phyloP scores from a whole-genome alignment of 2,329 filamentous ascomycete genomes.

The Nemania sp. region DNA sequence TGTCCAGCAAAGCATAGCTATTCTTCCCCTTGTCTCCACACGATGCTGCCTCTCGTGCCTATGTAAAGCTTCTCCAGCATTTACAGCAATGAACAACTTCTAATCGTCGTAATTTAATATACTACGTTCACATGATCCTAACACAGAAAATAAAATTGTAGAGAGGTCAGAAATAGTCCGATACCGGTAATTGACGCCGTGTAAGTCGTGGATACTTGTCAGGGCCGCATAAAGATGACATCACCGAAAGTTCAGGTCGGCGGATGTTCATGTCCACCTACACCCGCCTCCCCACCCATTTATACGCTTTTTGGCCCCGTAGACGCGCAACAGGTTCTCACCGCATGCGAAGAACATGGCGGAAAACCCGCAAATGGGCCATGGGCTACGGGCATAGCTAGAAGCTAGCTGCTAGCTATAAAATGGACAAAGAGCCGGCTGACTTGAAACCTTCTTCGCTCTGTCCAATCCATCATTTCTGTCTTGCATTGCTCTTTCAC shows the following conservation, averaged over 20 bases:
- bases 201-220: slow-evolving; percentile 17
- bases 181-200: not conserved
- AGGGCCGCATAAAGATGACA: slow-evolving; percentile 23
- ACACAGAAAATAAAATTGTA: too few species aligned
- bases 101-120: too few species aligned
- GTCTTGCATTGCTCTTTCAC: not conserved
- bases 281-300: slow-evolving; percentile 33
- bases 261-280: slow-evolving; percentile 15
- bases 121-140: too few species aligned
- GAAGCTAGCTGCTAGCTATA: slow-evolving; percentile 11
- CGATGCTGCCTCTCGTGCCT: too few species aligned
- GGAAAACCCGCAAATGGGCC: not conserved
- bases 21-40: too few species aligned
- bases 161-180: not conserved
- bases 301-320: slow-evolving; percentile 11
- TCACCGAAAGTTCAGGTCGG: slow-evolving; percentile 18
- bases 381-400: not conserved
- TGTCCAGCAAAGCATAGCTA: too few species aligned
- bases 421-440: slow-evolving; percentile 6
- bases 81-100: too few species aligned
- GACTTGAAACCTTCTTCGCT: not conserved
- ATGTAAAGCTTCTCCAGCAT: too few species aligned
- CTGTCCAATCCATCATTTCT: not conserved
- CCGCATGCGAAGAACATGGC: not conserved
- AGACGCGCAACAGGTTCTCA: slow-evolving; percentile 1